Evolutionary conservation across 768 basidiomycete species (phyloP).

Genomic region (Chiua virens): DNA sequence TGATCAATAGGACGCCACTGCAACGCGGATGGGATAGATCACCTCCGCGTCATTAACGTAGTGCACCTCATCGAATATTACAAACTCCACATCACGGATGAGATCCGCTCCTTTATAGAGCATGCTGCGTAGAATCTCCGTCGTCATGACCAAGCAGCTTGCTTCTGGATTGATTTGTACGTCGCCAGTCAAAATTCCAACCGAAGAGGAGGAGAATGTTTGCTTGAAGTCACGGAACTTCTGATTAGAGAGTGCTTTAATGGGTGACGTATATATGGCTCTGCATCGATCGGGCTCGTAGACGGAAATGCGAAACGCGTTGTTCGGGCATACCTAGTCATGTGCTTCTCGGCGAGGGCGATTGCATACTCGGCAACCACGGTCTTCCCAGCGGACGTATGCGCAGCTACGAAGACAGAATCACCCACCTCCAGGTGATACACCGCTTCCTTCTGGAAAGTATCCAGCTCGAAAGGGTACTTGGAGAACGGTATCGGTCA

Average conservation of each 20-base stretch:
- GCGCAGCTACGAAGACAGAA: slow-evolving; percentile 98
- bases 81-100: slow-evolving; percentile 98
- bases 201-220: slow-evolving; percentile 86
- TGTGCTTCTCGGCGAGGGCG: slow-evolving; percentile 93
- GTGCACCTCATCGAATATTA: slow-evolving; percentile 99
- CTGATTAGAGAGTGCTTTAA: slow-evolving; percentile 98
- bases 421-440: slow-evolving; percentile 97
- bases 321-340: slow-evolving; percentile 76
- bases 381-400: slow-evolving; percentile 99
- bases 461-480: slow-evolving; percentile 99
- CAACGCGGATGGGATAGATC: slow-evolving; percentile 14
- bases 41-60: slow-evolving; percentile 99
- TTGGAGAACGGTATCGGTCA: slow-evolving; percentile 30
- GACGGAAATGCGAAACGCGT: slow-evolving; percentile 13
- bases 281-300: slow-evolving; percentile 39
- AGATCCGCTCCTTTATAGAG: slow-evolving; percentile 98
- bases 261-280: slow-evolving; percentile 98
- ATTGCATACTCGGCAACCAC: slow-evolving; percentile 99
- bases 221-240: slow-evolving; percentile 99
- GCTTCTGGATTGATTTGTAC: slow-evolving; percentile 99
- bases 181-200: slow-evolving; percentile 97
- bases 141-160: slow-evolving; percentile 95
- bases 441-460: slow-evolving; percentile 98
- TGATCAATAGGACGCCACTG: slow-evolving; percentile 9
- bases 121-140: slow-evolving; percentile 97